A percentile compares a stretch with the other conserved stretches of the same genome.
Conservation (phyloP, 2,329 filamentous ascomycete genomes). For the Pseudogymnoascus destructans region DNA sequence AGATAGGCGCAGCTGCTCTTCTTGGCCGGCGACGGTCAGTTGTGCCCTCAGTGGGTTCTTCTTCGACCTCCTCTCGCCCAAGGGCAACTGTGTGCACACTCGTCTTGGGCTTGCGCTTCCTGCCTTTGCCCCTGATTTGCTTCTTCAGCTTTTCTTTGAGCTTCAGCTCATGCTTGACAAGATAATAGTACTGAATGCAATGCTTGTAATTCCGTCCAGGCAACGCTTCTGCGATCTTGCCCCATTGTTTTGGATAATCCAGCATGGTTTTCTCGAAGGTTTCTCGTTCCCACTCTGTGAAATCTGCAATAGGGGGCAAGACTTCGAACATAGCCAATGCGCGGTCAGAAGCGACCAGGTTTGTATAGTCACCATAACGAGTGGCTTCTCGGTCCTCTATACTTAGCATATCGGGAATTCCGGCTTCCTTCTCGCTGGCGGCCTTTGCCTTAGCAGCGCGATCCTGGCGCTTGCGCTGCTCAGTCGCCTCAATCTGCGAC, state of each 20-base stretch:
- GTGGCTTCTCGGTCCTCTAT: conserved; percentile 45
- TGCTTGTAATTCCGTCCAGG: conserved; percentile 59
- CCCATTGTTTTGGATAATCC: conserved; percentile 71
- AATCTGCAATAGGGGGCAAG: conserved; percentile 60
- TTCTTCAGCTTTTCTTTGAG: conserved; percentile 64
- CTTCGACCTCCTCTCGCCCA: conserved; percentile 41
- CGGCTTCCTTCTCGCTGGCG: conserved; percentile 64
- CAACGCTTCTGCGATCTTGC: conserved; percentile 56
- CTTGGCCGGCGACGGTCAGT: conserved; percentile 48
- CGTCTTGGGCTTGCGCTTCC: conserved; percentile 42
- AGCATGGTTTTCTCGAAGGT: conserved; percentile 63
- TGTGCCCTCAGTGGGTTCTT: conserved; percentile 42
- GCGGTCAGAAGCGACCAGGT: conserved; percentile 49
- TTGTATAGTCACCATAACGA: conserved; percentile 52
- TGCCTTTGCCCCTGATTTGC: conserved; percentile 36
- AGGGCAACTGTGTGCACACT: conserved; percentile 55
- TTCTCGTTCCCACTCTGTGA: conserved; percentile 55
- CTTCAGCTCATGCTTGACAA: conserved; percentile 61
- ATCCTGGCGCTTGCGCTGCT: conserved; percentile 53
- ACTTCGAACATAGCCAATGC: conserved; percentile 60
- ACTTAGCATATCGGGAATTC: conserved; percentile 58
- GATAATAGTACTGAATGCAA: conserved; percentile 78
- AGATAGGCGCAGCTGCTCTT: conserved; percentile 57
- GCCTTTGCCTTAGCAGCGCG: conserved; percentile 54
- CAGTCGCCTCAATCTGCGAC: conserved; percentile 57